Evolutionary conservation across 2,329 filamentous ascomycete genomes (phyloP).

Genomic region (Cladophialophora yegresii): DNA sequence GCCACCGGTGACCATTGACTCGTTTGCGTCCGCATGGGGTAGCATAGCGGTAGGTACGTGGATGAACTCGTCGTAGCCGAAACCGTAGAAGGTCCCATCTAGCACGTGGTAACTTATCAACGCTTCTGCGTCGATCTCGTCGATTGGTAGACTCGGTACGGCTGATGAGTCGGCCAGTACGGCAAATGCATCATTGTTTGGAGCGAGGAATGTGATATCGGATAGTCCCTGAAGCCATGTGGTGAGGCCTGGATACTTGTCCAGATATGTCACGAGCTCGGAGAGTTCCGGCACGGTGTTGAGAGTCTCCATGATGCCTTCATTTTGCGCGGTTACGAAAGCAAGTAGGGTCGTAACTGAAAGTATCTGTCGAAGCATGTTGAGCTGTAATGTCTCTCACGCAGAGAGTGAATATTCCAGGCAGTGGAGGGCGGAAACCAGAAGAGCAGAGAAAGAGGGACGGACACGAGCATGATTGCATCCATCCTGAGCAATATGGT

Average conservation of each 20-base stretch:
- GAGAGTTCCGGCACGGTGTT: constrained; percentile 24
- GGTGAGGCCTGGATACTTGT: constrained; percentile 14
- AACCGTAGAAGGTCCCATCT: constrained; percentile 50
- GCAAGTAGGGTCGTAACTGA: neutral
- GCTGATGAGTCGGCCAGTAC: constrained; percentile 22
- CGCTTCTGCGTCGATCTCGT: constrained; percentile 41
- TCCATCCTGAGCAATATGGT: constrained; percentile 5
- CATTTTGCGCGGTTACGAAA: constrained; percentile 12
- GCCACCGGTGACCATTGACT: constrained; percentile 54
- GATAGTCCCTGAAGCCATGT: constrained; percentile 41
- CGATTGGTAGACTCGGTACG: constrained; percentile 5
- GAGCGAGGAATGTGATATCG: constrained; percentile 62
- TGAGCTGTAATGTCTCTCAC: neutral
- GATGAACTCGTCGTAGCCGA: constrained; percentile 36
- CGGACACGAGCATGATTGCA: neutral
- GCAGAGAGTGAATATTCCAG: too few relatives aligned
- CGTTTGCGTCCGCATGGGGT: constrained; percentile 55
- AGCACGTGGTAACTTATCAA: constrained; percentile 62
- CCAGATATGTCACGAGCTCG: constrained; percentile 23
- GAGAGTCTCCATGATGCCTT: constrained; percentile 23
- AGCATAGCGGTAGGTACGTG: constrained; percentile 55
- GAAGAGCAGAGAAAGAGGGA: neutral
- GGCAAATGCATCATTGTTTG: constrained; percentile 55
- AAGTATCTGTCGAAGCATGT: constrained; percentile 1
- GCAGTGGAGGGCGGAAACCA: neutral